Percentiles rank a stretch among this genome's conserved stretches.
Conservation (phyloP, 805 yeast species). For the Candida chilensis region DNA sequence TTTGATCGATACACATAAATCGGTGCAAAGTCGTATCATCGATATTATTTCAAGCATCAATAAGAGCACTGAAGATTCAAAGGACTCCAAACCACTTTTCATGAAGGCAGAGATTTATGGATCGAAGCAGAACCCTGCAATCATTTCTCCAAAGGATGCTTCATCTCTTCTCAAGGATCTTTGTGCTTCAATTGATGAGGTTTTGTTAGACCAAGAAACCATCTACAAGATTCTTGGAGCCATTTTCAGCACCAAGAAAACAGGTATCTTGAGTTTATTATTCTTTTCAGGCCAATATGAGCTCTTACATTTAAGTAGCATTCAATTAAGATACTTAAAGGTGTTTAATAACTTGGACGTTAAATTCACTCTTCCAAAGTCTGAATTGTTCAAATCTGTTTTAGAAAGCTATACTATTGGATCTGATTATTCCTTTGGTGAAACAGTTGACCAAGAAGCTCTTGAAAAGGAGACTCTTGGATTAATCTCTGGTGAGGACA, state of each 20-base stretch:
- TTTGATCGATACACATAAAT: too few species aligned
- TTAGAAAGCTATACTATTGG: conserved; percentile 32
- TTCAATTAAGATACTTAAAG: too few species aligned
- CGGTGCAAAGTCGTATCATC: too few species aligned
- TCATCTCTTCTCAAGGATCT: not conserved
- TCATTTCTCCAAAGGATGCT: not conserved
- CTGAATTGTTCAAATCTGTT: conserved; percentile 36
- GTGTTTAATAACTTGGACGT: too few species aligned
- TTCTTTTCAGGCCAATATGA: too few species aligned
- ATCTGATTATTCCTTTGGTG: conserved; percentile 35
- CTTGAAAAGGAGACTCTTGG: conserved; percentile 53
- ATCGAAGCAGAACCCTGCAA: conserved; percentile 1
- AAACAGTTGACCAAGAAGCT: conserved; percentile 36
- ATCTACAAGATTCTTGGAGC: not conserved
- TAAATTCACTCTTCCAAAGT: too few species aligned
- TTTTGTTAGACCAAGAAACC: not conserved
- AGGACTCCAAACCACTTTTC: too few species aligned
- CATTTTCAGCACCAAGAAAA: conserved; percentile 3
- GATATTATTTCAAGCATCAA: too few species aligned
- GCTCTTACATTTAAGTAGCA: too few species aligned
- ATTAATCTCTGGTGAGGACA: conserved; percentile 57
- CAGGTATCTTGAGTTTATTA: too few species aligned
- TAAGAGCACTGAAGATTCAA: too few species aligned
- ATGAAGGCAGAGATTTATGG: too few species aligned
- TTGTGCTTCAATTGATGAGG: not conserved